These are phyloP conservation scores for Fusarium miscanthi DNA, from an alignment of 2,329 filamentous ascomycete genomes.

Conservation along the genomic window DNA sequence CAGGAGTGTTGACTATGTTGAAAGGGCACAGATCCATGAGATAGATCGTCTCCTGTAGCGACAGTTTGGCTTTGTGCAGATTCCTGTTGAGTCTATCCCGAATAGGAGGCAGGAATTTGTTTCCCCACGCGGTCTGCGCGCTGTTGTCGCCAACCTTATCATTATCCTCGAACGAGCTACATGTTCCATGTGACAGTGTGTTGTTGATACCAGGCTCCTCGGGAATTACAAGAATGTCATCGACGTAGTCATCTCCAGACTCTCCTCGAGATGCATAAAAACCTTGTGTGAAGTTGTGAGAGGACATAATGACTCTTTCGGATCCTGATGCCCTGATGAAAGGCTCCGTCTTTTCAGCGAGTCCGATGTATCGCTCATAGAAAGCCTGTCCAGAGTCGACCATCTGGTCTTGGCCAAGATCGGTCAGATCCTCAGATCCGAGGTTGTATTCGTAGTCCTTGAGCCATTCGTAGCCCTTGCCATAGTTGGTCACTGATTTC, in stretches of 20 bases:
- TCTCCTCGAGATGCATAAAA: constrained; percentile 65
- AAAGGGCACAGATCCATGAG: constrained; percentile 94
- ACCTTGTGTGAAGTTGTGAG: constrained; percentile 78
- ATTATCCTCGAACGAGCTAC: constrained; percentile 75
- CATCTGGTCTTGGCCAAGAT: constrained; percentile 75
- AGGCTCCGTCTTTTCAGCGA: constrained; percentile 68
- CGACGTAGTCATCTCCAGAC: constrained; percentile 57
- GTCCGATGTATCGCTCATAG: constrained; percentile 75
- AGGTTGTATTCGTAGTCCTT: constrained; percentile 77
- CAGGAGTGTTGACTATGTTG: constrained; percentile 74
- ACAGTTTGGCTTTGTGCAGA: constrained; percentile 75
- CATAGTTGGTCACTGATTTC: constrained; percentile 64
- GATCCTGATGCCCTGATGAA: constrained; percentile 80
- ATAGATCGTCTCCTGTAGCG: constrained; percentile 69
- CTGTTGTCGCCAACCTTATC: constrained; percentile 59
- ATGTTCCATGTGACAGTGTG: constrained; percentile 80
- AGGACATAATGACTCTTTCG: constrained; percentile 78
- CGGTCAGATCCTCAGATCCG: constrained; percentile 74
- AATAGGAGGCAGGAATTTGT: constrained; percentile 74
- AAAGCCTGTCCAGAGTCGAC: constrained; percentile 81
- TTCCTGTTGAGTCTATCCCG: constrained; percentile 74
- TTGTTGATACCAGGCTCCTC: constrained; percentile 79
- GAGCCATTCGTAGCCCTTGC: constrained; percentile 75
- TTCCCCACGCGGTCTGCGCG: constrained; percentile 68
- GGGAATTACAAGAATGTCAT: constrained; percentile 73